Conservation (phyloP, 768 basidiomycete species). For the Suillus variegatus region DNA sequence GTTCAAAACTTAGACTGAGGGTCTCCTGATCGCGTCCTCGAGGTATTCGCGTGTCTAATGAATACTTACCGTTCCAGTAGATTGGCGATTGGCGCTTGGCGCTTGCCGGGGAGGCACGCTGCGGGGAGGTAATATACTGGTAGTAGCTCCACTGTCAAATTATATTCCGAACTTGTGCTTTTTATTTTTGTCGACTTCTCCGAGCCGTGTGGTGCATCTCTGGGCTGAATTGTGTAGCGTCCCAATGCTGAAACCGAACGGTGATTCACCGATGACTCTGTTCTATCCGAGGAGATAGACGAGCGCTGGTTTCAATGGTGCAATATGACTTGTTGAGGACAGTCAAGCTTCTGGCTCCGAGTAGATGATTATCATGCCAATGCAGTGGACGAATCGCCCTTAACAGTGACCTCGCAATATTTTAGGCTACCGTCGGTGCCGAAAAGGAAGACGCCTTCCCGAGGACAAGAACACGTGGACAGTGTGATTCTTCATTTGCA, state of each 20-base stretch:
- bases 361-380: neutral
- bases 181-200: neutral
- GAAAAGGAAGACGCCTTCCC: conserved; percentile 10
- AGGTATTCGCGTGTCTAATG: conserved; percentile 31
- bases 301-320: neutral
- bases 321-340: conserved; percentile 3
- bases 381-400: neutral
- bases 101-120: conserved; percentile 10
- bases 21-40: conserved; percentile 33
- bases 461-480: conserved; percentile 14
- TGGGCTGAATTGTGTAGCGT: neutral
- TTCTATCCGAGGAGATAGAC: conserved; percentile 2
- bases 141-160: neutral
- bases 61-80: conserved; percentile 15
- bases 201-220: neutral
- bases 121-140: neutral
- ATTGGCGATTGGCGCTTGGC: neutral
- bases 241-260: neutral
- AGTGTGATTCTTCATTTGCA: conserved; percentile 3
- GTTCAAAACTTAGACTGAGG: conserved; percentile 12
- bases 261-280: neutral
- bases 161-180: neutral
- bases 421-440: conserved; percentile 7
- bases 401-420: neutral
- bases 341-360: neutral